Evolutionary conservation across 2,329 filamentous ascomycete genomes (phyloP).

Genomic region (Alternaria incomplexa): DNA sequence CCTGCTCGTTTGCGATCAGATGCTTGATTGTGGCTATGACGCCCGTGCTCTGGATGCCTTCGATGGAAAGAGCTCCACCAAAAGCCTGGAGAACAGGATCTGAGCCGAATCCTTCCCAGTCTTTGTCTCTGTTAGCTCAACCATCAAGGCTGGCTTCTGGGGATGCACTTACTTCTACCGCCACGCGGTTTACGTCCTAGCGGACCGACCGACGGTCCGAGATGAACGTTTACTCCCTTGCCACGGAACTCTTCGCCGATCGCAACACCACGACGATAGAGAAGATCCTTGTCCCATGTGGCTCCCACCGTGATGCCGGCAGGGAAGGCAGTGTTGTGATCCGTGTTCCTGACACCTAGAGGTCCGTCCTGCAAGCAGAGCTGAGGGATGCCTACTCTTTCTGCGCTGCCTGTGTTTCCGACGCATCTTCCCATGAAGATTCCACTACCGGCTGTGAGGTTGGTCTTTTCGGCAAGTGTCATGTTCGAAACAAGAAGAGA

Average conservation of each 20-base stretch:
- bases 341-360: conserved; percentile 73
- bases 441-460: conserved; percentile 74
- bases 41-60: conserved; percentile 73
- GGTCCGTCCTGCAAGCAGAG: conserved; percentile 70
- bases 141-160: background rate
- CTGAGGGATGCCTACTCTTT: conserved; percentile 73
- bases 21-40: conserved; percentile 77
- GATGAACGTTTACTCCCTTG: conserved; percentile 74
- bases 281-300: conserved; percentile 75
- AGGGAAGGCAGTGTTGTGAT: conserved; percentile 78
- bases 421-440: conserved; percentile 75
- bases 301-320: conserved; percentile 78
- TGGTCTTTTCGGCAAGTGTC: conserved; percentile 82
- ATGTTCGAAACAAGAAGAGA: conserved; percentile 72
- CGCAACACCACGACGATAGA: conserved; percentile 71
- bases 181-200: conserved; percentile 67
- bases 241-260: conserved; percentile 74
- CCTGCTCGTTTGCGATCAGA: conserved; percentile 76
- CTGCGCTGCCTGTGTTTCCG: conserved; percentile 76
- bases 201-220: conserved; percentile 74
- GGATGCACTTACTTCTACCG: conserved; percentile 59
- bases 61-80: conserved; percentile 77
- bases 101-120: conserved; percentile 75
- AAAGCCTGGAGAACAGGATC: conserved; percentile 76
- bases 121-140: conserved; percentile 15